Percentiles rank a stretch among this genome's conserved stretches.
Evolutionary conservation across 139 green algal genomes (phyloP).

Genomic region (Astrephomene gubernaculifera): DNA sequence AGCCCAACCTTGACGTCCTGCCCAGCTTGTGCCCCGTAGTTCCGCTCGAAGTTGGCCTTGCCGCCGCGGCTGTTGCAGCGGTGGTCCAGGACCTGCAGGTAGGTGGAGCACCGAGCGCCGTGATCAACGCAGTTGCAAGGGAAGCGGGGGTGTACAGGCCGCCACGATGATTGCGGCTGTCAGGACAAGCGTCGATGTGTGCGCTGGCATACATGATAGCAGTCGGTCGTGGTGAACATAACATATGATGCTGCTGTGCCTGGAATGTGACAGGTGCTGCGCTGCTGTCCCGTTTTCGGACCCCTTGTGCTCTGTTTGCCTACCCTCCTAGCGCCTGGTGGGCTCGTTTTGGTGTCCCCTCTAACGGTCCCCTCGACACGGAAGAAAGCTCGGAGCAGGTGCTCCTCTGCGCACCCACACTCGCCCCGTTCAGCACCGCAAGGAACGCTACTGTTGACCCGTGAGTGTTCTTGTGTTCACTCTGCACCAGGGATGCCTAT

Average conservation of each 20-base stretch:
- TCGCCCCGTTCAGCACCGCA: too few species aligned
- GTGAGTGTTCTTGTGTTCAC: too few species aligned
- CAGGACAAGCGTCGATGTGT: background rate
- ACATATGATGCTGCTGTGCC: background rate
- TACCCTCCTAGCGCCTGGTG: too few species aligned
- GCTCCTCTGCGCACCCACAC: too few species aligned
- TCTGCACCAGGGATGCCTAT: too few species aligned
- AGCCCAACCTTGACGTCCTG: background rate
- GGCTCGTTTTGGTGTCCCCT: too few species aligned
- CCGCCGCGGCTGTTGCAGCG: background rate
- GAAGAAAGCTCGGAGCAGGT: too few species aligned
- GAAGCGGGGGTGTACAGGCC: background rate
- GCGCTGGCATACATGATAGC: conserved; percentile 3
- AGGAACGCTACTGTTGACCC: too few species aligned
- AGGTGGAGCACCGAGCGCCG: background rate
- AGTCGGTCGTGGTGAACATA: background rate
- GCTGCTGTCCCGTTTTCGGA: background rate
- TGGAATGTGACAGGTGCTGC: conserved; percentile 1
- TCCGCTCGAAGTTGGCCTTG: conserved; percentile 5
- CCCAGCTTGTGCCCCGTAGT: background rate
- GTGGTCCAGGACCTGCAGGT: conserved; percentile 21
- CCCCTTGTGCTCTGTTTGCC: too few species aligned
- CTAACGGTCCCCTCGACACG: too few species aligned
- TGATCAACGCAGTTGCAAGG: conserved; percentile 3
- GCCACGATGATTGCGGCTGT: conserved; percentile 12